Evolutionary conservation across 208 protist species (phyloP).

Genomic region (Spongospora subterranea): DNA sequence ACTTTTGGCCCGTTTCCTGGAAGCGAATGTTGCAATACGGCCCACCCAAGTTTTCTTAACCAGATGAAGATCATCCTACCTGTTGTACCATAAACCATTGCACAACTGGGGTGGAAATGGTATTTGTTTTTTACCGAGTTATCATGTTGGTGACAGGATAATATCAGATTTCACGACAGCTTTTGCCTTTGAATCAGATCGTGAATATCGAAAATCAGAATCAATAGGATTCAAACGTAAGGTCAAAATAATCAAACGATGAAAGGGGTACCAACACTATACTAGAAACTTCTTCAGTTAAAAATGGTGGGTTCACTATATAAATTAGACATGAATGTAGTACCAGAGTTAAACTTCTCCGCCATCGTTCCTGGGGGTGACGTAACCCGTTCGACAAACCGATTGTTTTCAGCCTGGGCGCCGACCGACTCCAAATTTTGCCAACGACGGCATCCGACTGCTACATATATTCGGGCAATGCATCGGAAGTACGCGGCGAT

Average conservation of each 20-base stretch:
- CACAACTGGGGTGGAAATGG: background rate
- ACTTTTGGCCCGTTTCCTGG: background rate
- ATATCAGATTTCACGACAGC: background rate
- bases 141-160: background rate
- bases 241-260: too few relatives aligned
- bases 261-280: too few relatives aligned
- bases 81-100: background rate
- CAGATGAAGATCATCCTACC: background rate
- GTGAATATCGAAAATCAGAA: background rate
- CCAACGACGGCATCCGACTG: too few relatives aligned
- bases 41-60: background rate
- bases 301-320: too few relatives aligned
- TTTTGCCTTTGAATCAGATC: background rate
- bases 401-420: too few relatives aligned
- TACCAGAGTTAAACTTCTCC: background rate
- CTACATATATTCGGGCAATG: too few relatives aligned
- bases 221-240: too few relatives aligned
- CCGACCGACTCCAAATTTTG: too few relatives aligned
- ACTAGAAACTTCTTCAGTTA: too few relatives aligned
- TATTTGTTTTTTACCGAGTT: background rate
- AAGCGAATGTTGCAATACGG: background rate
- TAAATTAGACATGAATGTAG: background rate
- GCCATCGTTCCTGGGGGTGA: background rate
- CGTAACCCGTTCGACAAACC: too few relatives aligned
- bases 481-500: background rate